Percentiles rank a stretch among this genome's conserved stretches.
Evolutionary conservation across 768 basidiomycete species (phyloP).

Genomic region (Porphyrellus cyaneotinctus): DNA sequence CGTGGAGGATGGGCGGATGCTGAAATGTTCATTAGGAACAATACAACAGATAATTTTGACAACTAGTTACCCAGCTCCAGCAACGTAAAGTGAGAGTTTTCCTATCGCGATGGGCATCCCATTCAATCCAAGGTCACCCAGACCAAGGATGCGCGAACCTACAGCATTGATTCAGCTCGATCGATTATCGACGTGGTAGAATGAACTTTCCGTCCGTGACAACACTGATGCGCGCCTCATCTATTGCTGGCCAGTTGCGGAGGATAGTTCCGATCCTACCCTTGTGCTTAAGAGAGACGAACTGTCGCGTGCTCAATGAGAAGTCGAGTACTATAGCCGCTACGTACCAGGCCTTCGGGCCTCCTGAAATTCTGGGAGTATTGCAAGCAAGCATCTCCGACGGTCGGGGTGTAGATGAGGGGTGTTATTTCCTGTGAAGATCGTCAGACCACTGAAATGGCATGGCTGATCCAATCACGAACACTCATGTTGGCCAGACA

Average conservation of each 20-base stretch:
- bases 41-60: not conserved
- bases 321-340: not conserved
- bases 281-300: constrained; percentile 78
- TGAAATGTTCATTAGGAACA: constrained; percentile 25
- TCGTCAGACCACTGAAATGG: not conserved
- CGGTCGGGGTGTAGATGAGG: constrained; percentile 88
- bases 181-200: not conserved
- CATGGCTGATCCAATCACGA: constrained; percentile 1
- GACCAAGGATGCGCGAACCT: constrained; percentile 85
- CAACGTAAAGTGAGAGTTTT: constrained; percentile 88
- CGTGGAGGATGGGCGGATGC: constrained; percentile 72
- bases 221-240: constrained; percentile 83
- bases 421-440: constrained; percentile 54
- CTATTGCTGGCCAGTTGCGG: constrained; percentile 63
- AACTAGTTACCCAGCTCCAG: constrained; percentile 72
- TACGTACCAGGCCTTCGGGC: constrained; percentile 65
- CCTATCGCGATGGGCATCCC: constrained; percentile 89
- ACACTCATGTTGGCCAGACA: constrained; percentile 61
- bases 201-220: constrained; percentile 75
- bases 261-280: constrained; percentile 72
- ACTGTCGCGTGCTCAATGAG: constrained; percentile 39
- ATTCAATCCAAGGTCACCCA: constrained; percentile 81
- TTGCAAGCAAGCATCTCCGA: constrained; percentile 86
- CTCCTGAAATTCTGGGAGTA: constrained; percentile 75
- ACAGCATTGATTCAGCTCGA: constrained; percentile 5